These are phyloP conservation scores for Datisca glomerata DNA, from an alignment of 306 rosid species.

Conservation along the genomic window DNA sequence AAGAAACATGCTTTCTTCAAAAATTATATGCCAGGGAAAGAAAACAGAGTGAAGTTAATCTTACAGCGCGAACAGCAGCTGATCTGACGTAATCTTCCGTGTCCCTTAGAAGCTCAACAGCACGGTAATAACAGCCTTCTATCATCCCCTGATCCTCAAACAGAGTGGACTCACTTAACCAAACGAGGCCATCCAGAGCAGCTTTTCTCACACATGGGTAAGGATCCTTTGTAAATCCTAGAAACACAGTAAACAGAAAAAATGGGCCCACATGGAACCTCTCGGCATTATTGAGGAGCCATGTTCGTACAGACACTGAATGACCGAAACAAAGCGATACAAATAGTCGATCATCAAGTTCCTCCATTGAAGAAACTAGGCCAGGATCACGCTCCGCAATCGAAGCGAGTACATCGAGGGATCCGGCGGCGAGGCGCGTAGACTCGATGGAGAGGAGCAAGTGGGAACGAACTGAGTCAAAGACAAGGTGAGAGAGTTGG, in stretches of 20 bases:
- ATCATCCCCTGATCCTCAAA: conserved; percentile 34
- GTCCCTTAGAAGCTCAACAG: conserved; percentile 57
- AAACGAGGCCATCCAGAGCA: conserved; percentile 57
- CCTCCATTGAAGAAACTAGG: conserved; percentile 6
- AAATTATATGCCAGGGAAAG: no score
- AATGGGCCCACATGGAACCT: conserved; percentile 28
- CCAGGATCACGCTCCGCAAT: conserved; percentile 14
- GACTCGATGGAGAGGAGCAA: conserved; percentile 20
- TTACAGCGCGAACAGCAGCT: conserved; percentile 48
- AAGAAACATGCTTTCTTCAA: no score
- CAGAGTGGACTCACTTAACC: conserved; percentile 27
- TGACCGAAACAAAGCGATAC: conserved; percentile 55
- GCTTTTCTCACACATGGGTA: conserved; percentile 56
- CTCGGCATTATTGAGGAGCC: conserved; percentile 62
- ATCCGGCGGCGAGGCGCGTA: conserved; percentile 32
- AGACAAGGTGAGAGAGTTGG: conserved; percentile 20
- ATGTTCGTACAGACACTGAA: conserved; percentile 31
- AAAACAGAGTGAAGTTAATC: not conserved
- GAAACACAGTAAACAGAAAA: conserved; percentile 31
- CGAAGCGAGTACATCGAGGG: conserved; percentile 26
- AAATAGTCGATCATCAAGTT: conserved; percentile 43
- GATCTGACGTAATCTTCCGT: conserved; percentile 46
- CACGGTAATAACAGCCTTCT: conserved; percentile 50
- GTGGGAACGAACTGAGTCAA: conserved; percentile 21
- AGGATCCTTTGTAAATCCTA: conserved; percentile 80